Evolutionary conservation across 129 eudicot species (phyloP), one percentile per base, ranked within the genome.

Genomic region (Solidago caesia): DNA sequence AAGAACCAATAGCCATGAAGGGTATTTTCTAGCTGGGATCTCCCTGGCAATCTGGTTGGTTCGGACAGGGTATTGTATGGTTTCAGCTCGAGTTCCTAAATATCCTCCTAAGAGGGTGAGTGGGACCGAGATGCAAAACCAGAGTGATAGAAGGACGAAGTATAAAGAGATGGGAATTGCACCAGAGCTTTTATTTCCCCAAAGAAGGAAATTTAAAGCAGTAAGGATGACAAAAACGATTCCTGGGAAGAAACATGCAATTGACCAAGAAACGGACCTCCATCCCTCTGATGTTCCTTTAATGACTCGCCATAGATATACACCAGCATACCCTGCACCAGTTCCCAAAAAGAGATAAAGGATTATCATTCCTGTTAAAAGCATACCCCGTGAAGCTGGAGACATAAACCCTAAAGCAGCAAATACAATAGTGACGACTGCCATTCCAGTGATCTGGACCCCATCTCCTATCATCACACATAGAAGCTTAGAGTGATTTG

Each of bases 41-140:
- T 87, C 92, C 61, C 92, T 79, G 2, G 92, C 87, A 14, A 87
- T 84, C 74, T 87, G 89, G 75, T 87, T 87, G 52, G 89, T 87
- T 66, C 89, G 85, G 39, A 87, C 89, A 6, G 92, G 92, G 78
- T 72, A 87, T 41, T 82, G 80, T 49, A 82, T 64, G 8, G 85
- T 84, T 74, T 84, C 89, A 6, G 83, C 82, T 43, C 87, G 84
- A 7, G 92, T 87, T 43, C 87, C 92, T 43, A 87, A 68, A 82
- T 67, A 79, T 52, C 92, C 92, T 46, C 92, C 92, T 74, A 87
- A 53, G 39, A 87, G 83, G 75, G 92, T 87, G 56, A 87, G 87
- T 14, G 92, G 92, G 44, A 87, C 89, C 21, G 92, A 87, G 55
- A 87, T 82, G 82, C 86, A 87, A 76, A 87, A 87, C 92, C 92